Evolutionary conservation across 2,329 filamentous ascomycete genomes (phyloP), one percentile per base, ranked within the genome.

Genomic region (Aspergillus caelatus): DNA sequence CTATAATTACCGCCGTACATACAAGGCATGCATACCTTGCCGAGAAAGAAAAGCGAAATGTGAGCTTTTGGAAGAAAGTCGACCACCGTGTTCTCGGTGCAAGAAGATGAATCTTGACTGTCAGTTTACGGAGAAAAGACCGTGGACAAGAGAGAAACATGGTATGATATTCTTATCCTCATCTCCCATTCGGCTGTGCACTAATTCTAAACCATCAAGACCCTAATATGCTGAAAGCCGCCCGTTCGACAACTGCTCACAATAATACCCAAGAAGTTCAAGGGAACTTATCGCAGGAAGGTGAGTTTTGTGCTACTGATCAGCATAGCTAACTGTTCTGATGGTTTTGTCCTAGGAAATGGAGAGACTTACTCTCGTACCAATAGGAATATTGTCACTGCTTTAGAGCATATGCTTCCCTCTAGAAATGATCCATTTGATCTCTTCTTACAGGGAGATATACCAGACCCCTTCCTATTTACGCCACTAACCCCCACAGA

Each of bases 21-120:
- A 82, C 73, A 82, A 83, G 68, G 81, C 81, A 21, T 83, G 81
- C 68, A 78, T 80, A 60, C 78, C 80, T 53, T 83, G 80, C 66
- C 77, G 80, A 19, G 75, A 78, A 61, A 71, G 79, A 30, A 83
- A 82, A 67, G 78, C 79, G 41, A 82, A 80, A 69, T 83, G 81
- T 62, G 78, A 81, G 43, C 68, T 78, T 10, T 74, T 69, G 10
- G 74, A 74, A 10, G 62, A 75, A 60, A 69, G 68, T 54, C 72
- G 76, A 19, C 2, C 11, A 61, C 70, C 78, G 36, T 81, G 80
- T 64, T 72, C 77, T 63, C 70, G 80, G 69, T 82, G 80, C 70
- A 71, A 71, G 67, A 74, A 79, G 53, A 77, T 81, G 68, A 75
- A 78, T 70, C 71, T 79, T 64, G 77, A 81, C 57, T 82, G 81